These are phyloP conservation scores for Syzygium aromaticum DNA, from an alignment of 345 rosid genomes.

Conservation along the genomic window DNA sequence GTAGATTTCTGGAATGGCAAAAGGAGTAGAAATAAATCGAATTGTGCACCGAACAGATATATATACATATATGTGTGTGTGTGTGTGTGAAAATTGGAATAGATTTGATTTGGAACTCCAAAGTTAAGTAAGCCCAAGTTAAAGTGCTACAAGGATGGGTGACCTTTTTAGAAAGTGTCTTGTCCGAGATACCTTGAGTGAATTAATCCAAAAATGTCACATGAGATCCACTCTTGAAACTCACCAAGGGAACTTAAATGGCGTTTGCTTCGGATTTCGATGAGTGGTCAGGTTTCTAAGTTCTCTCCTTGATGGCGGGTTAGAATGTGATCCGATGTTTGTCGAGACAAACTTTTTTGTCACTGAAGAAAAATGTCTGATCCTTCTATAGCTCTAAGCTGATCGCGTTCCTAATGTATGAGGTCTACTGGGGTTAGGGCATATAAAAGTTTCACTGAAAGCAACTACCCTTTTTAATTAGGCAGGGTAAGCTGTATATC, in stretches of 20 bases:
- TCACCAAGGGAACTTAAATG: background rate
- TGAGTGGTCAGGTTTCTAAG: background rate
- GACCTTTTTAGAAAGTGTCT: no score
- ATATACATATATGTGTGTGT: no score
- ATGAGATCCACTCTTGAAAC: background rate
- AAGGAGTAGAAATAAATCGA: no score
- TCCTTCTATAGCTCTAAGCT: background rate
- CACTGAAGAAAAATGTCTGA: background rate
- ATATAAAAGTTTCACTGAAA: background rate
- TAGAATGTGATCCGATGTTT: background rate
- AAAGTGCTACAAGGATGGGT: no score
- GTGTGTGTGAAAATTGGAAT: no score
- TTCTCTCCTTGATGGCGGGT: background rate
- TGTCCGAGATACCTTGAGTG: no score
- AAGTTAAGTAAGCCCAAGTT: no score
- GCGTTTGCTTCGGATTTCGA: background rate
- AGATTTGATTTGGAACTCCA: no score
- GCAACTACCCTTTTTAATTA: background rate
- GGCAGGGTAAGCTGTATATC: background rate
- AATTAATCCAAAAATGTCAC: no score
- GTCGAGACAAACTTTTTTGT: background rate
- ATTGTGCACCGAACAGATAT: no score
- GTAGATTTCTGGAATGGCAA: no score
- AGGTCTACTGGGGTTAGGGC: background rate
- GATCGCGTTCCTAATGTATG: background rate